Conservation (phyloP, 768 basidiomycete species). For the Calocera cornea region DNA sequence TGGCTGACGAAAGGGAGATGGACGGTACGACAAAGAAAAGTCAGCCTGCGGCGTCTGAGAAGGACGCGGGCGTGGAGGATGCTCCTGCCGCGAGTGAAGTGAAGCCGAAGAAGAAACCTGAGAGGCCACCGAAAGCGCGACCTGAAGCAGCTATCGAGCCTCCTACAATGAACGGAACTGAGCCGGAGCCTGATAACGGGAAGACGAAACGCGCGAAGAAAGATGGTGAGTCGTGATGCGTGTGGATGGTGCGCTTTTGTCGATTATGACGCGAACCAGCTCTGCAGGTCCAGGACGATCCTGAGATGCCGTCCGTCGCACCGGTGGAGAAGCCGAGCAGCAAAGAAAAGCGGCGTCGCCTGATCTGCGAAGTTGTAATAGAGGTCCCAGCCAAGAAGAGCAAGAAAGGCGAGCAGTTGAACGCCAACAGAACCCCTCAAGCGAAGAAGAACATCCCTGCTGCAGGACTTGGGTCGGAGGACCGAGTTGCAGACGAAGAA, state of each 20-base stretch:
- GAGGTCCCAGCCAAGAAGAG: not conserved
- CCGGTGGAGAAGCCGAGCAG: not conserved
- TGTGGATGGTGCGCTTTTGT: not conserved
- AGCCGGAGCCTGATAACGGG: not conserved
- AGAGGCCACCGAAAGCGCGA: not conserved
- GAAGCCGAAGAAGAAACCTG: not conserved
- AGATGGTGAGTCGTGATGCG: not conserved
- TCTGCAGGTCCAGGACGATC: not conserved
- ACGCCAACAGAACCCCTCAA: not conserved
- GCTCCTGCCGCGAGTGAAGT: not conserved
- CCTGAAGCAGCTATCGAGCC: not conserved
- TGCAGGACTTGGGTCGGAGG: not conserved
- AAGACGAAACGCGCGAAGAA: not conserved
- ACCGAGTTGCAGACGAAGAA: not conserved
- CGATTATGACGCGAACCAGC: constrained; percentile 3
- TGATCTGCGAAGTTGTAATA: not conserved
- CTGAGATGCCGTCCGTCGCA: not conserved
- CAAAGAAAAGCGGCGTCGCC: not conserved
- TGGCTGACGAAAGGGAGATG: too few relatives aligned
- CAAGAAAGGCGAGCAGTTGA: not conserved
- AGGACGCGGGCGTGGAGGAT: too few relatives aligned
- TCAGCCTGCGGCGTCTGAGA: too few relatives aligned
- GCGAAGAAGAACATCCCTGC: not conserved
- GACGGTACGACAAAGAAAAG: too few relatives aligned
- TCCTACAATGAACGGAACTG: not conserved